These are phyloP conservation scores for Ganoderma lingzhi DNA, from an alignment of 1,284 basidiomycete species.

Conservation along the genomic window DNA sequence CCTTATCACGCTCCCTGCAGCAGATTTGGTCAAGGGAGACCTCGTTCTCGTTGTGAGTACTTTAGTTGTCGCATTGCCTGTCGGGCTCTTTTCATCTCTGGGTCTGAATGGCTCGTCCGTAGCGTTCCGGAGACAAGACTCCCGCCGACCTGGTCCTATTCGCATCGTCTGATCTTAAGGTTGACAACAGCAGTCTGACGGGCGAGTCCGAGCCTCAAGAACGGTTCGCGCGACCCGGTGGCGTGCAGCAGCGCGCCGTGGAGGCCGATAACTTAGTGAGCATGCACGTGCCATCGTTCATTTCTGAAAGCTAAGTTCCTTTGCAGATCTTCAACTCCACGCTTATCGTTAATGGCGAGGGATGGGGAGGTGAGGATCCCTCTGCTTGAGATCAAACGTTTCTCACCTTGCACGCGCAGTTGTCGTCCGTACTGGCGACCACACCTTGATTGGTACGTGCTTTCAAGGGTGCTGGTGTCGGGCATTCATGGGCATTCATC, in stretches of 20 bases:
- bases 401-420: slow-evolving; percentile 46
- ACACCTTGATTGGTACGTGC: slow-evolving; percentile 65
- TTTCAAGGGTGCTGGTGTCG: neutral
- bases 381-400: neutral
- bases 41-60: slow-evolving; percentile 64
- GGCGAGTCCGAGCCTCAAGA: slow-evolving; percentile 78
- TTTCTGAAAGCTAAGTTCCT: slow-evolving; percentile 1
- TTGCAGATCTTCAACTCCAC: slow-evolving; percentile 71
- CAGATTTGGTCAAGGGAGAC: slow-evolving; percentile 74
- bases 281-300: slow-evolving; percentile 12
- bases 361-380: slow-evolving; percentile 61
- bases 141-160: slow-evolving; percentile 72
- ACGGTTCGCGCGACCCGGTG: slow-evolving; percentile 54
- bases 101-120: neutral
- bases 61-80: neutral
- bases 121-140: slow-evolving; percentile 75
- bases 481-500: neutral
- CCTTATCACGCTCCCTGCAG: slow-evolving; percentile 64
- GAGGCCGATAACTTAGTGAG: slow-evolving; percentile 72
- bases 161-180: slow-evolving; percentile 66
- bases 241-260: slow-evolving; percentile 56
- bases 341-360: slow-evolving; percentile 73
- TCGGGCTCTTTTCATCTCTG: neutral
- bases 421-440: slow-evolving; percentile 72
- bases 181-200: slow-evolving; percentile 75